Base-by-base conservation (phyloP, 192 early-diverging fungal species). In the Coemansia sp. region DNA sequence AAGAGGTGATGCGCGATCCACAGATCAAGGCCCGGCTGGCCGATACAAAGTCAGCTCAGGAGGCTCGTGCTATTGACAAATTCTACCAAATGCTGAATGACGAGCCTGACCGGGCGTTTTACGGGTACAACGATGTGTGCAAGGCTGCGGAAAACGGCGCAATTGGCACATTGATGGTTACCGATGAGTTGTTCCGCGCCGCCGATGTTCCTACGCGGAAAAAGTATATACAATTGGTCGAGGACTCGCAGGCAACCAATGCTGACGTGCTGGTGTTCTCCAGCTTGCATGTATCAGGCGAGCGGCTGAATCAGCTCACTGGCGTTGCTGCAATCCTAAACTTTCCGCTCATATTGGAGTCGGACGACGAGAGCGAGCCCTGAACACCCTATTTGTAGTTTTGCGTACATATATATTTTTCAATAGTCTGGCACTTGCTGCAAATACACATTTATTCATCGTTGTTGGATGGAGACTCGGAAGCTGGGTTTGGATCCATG, bases 241-340 rank as follows among this genome's bases (percentile, higher is more conserved):
- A 98, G 71, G 75, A 83, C 28, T 89, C 93, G 1, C 84, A 90
- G 64, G 82, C 82, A 8, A 71, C 72, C 5, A 92, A 90, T 20
- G 94, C 93, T 11, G 85, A 86, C 28, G 91, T 93, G 5, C 83
- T 90, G 64, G 85, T 99, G 9, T 95, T 97, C 68, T 97, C 95
- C 14, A 91, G 91, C 58, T 70, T 97, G 57, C 97, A 99, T 68
- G 91, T 93, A 0, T 93, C 93, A 1, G 97, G 97, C 58, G 97
- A 99, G 81, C 93, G 97, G 74, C 83, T 99, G 12, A 89, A 87
- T 65, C 94, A 97, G 78, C 77, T 99, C 38, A 90, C 94, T 17
- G 97, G 97, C 22, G 91, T 99, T 5, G 97, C 97, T 9, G 93
- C 94, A 4, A 93, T 95, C 48, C 78, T 96, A 40, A 90, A 86